phyloP scores from a whole-genome alignment of 1,139 yeast species.

The Candida sp. region DNA sequence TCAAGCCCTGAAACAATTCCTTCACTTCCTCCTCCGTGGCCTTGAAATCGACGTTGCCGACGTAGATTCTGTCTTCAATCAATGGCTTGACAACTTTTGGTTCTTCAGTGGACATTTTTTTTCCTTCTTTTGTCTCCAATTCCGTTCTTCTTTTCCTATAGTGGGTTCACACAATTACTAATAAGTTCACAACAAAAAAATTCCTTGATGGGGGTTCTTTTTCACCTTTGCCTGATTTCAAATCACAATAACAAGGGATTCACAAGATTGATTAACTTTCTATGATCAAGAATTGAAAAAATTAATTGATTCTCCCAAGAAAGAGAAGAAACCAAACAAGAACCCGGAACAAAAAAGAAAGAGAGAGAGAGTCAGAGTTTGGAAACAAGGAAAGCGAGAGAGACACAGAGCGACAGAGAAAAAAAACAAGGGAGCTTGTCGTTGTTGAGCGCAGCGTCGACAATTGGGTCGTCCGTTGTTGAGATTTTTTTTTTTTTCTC shows the following conservation, averaged over 20 bases:
- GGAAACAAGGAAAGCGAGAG: neutral
- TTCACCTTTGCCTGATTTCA: conserved; percentile 1
- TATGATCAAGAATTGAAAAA: neutral
- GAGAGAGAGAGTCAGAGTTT: neutral
- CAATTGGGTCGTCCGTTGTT: neutral
- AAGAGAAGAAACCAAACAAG: neutral
- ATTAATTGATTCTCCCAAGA: neutral
- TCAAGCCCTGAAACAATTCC: conserved; percentile 41
- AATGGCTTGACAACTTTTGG: conserved; percentile 25
- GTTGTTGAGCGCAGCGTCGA: neutral
- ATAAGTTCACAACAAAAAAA: neutral
- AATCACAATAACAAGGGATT: conserved; percentile 2
- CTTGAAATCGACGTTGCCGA: conserved; percentile 56
- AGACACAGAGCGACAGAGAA: neutral
- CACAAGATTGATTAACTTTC: conserved; percentile 2
- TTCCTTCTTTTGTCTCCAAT: neutral
- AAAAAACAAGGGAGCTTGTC: neutral
- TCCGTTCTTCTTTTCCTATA: neutral
- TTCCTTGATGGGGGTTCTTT: neutral
- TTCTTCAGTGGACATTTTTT: conserved; percentile 18
- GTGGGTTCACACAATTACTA: neutral
- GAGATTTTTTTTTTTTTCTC: no score
- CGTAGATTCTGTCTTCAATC: conserved; percentile 50
- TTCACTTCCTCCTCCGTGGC: conserved; percentile 57
- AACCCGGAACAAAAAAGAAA: neutral